Evolutionary conservation across 495 filamentous ascomycete genomes (phyloP).

Genomic region (Terfezia claveryi): DNA sequence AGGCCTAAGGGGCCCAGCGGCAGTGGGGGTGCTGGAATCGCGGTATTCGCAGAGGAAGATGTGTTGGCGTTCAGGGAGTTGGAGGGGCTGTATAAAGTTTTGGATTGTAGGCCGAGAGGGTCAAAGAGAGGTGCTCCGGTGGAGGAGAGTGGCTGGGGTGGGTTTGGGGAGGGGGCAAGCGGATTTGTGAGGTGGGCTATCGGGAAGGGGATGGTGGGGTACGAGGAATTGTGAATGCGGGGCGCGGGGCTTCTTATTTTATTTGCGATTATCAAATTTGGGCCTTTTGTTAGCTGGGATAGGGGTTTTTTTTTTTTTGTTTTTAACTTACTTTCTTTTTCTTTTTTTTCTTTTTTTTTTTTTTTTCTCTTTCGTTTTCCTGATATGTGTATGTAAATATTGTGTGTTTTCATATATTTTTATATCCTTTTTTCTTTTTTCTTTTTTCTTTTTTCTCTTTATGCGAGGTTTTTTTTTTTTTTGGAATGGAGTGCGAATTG

Average conservation of each 20-base stretch:
- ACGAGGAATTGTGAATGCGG: background rate
- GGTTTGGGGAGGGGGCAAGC: constrained; percentile 3
- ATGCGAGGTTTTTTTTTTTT: too few relatives aligned
- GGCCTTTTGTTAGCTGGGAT: background rate
- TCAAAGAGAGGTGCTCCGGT: background rate
- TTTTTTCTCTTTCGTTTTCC: too few relatives aligned
- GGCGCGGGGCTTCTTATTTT: background rate
- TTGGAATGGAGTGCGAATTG: too few relatives aligned
- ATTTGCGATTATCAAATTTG: background rate
- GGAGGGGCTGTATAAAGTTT: background rate
- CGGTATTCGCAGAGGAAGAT: constrained; percentile 15
- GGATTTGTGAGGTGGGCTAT: constrained; percentile 1
- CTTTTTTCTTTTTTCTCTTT: too few relatives aligned
- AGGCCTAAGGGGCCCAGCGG: constrained; percentile 2
- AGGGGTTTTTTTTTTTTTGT: background rate
- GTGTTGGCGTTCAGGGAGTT: constrained; percentile 2
- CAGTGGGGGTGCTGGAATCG: constrained; percentile 6
- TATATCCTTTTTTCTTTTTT: too few relatives aligned
- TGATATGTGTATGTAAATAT: too few relatives aligned
- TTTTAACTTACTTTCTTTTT: background rate
- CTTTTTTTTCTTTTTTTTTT: background rate
- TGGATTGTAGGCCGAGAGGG: background rate
- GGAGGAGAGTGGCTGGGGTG: constrained; percentile 14
- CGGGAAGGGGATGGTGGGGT: background rate
- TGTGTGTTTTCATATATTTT: too few relatives aligned